A percentile compares a stretch with the other conserved stretches of the same genome.
These are phyloP conservation scores for Phytophthora capsici DNA, from an alignment of 352 stramenopile genomes.

Conservation along the genomic window DNA sequence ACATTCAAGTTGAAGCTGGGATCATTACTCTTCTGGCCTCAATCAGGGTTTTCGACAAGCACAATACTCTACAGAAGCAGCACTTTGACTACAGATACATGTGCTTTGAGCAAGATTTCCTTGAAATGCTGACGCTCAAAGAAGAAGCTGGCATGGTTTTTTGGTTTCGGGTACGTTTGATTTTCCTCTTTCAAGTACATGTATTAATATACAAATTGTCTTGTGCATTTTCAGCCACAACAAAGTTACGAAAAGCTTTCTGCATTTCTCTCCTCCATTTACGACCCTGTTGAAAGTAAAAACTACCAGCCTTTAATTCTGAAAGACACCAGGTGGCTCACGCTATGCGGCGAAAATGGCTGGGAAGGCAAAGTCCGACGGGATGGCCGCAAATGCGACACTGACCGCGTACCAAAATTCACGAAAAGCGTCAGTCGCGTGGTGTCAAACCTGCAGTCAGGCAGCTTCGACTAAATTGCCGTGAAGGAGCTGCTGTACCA, in stretches of 20 bases:
- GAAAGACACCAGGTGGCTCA: constrained; percentile 71
- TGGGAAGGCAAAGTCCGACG: constrained; percentile 70
- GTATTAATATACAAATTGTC: too few species aligned
- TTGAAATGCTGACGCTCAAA: constrained; percentile 78
- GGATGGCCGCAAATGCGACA: constrained; percentile 59
- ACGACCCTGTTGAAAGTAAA: constrained; percentile 55
- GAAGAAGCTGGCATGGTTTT: constrained; percentile 76
- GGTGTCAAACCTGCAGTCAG: constrained; percentile 60
- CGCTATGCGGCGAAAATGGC: constrained; percentile 66
- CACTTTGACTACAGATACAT: constrained; percentile 82
- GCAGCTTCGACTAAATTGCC: constrained; percentile 75
- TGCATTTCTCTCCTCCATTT: constrained; percentile 51
- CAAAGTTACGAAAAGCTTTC: constrained; percentile 77
- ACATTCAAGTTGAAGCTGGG: background rate
- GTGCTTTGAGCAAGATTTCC: constrained; percentile 76
- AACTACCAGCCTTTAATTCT: constrained; percentile 61
- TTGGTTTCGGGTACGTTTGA: constrained; percentile 68
- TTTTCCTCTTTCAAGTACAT: too few species aligned
- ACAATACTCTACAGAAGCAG: constrained; percentile 73
- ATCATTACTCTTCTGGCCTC: background rate
- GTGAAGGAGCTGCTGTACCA: constrained; percentile 76
- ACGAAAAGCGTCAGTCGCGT: constrained; percentile 62
- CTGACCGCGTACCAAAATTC: constrained; percentile 54
- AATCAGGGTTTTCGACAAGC: constrained; percentile 69
- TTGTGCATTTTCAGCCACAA: constrained; percentile 47